These are phyloP conservation scores for Lanmaoa rubissima DNA, from an alignment of 768 basidiomycete species.

Conservation along the genomic window DNA sequence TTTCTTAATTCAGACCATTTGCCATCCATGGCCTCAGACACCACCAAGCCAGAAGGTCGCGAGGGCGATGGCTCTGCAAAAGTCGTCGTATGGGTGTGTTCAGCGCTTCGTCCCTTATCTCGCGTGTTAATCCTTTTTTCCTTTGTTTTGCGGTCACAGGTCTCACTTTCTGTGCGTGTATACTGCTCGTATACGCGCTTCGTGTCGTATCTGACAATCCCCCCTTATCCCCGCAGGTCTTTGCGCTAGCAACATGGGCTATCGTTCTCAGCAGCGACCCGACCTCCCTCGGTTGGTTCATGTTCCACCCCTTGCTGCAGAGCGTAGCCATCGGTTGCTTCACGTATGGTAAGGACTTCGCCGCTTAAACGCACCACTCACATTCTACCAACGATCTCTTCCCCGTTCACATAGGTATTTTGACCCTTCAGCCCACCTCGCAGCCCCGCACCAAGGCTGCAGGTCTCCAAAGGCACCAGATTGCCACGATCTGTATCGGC, in stretches of 20 bases:
- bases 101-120: not conserved
- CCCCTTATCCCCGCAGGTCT: conserved; percentile 31
- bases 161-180: conserved; percentile 13
- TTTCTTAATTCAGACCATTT: conserved; percentile 4
- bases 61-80: conserved; percentile 37
- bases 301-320: conserved; percentile 64
- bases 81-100: conserved; percentile 38
- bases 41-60: conserved; percentile 37
- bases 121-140: not conserved
- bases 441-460: conserved; percentile 62
- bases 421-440: conserved; percentile 74
- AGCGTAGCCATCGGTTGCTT: conserved; percentile 53
- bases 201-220: conserved; percentile 1
- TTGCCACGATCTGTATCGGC: conserved; percentile 53
- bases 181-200: not conserved
- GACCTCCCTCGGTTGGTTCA: conserved; percentile 54
- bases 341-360: conserved; percentile 53
- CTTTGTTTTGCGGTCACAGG: conserved; percentile 2
- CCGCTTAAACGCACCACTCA: not conserved
- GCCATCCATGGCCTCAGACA: conserved; percentile 25
- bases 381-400: not conserved
- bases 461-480: conserved; percentile 69
- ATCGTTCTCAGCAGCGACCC: conserved; percentile 47
- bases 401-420: conserved; percentile 47
- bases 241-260: conserved; percentile 44